phyloP scores from a whole-genome alignment of 331 rosid genomes.

The Malus hybrid region DNA sequence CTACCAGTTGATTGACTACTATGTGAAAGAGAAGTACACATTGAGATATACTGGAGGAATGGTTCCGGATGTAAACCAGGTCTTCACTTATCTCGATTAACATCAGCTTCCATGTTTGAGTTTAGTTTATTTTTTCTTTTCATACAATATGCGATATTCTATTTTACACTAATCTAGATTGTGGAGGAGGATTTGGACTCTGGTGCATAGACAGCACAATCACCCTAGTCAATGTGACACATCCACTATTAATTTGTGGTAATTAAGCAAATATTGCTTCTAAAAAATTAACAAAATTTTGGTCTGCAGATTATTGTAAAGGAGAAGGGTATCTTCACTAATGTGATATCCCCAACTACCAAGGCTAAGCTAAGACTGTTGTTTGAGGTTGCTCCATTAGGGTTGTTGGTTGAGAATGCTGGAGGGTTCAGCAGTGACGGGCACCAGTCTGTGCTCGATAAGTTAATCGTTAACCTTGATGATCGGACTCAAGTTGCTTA shows the following conservation, averaged over 20 bases:
- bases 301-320: constrained; percentile 68
- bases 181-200: no score
- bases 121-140: not conserved
- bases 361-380: constrained; percentile 89
- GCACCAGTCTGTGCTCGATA: constrained; percentile 70
- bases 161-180: no score
- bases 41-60: constrained; percentile 16
- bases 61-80: constrained; percentile 99
- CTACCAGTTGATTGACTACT: constrained; percentile 70
- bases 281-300: not conserved
- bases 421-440: constrained; percentile 98
- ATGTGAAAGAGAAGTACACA: constrained; percentile 81
- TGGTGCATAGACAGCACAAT: no score
- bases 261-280: not conserved
- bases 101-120: not conserved
- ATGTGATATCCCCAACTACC: constrained; percentile 76
- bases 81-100: not conserved
- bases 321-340: constrained; percentile 90
- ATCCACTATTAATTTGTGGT: not conserved
- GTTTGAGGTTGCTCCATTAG: constrained; percentile 97
- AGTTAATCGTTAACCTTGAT: constrained; percentile 59
- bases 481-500: constrained; percentile 96
- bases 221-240: no score
- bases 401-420: constrained; percentile 76
- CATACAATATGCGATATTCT: no score